These are phyloP conservation scores for Globisporangium canariense DNA, from an alignment of 352 stramenopile genomes.

Conservation along the genomic window DNA sequence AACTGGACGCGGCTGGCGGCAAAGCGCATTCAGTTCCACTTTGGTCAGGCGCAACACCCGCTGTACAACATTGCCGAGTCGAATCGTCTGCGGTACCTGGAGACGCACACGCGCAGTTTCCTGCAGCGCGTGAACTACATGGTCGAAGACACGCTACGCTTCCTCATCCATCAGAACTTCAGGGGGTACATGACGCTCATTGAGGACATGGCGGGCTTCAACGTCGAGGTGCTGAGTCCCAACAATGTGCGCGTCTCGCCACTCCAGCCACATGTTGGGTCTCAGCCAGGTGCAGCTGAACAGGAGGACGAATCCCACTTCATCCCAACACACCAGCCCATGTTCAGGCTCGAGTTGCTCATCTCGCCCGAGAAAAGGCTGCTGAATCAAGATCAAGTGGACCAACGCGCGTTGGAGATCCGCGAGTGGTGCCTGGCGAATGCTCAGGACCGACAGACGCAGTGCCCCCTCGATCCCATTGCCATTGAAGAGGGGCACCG, in stretches of 20 bases:
- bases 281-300: not conserved
- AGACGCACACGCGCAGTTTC: slow-evolving; percentile 48
- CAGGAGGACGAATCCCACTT: not conserved
- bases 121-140: slow-evolving; percentile 84
- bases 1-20: slow-evolving; percentile 67
- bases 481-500: slow-evolving; percentile 37
- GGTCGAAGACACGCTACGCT: slow-evolving; percentile 64
- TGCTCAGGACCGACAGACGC: slow-evolving; percentile 38
- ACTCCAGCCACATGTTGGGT: not conserved
- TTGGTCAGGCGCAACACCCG: slow-evolving; percentile 46
- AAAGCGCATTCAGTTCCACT: slow-evolving; percentile 71
- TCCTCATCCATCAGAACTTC: slow-evolving; percentile 69
- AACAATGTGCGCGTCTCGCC: slow-evolving; percentile 39
- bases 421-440: slow-evolving; percentile 58
- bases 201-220: slow-evolving; percentile 61
- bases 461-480: slow-evolving; percentile 59
- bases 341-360: slow-evolving; percentile 73
- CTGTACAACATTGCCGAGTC: slow-evolving; percentile 63
- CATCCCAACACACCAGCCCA: slow-evolving; percentile 42
- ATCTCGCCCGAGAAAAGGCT: slow-evolving; percentile 51
- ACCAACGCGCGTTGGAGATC: slow-evolving; percentile 52
- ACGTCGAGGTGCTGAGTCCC: slow-evolving; percentile 45
- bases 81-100: slow-evolving; percentile 68
- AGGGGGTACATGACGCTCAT: slow-evolving; percentile 62
- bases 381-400: slow-evolving; percentile 57